Conservation (phyloP, 2,329 filamentous ascomycete species). For the Sclerotinia glacialis region DNA sequence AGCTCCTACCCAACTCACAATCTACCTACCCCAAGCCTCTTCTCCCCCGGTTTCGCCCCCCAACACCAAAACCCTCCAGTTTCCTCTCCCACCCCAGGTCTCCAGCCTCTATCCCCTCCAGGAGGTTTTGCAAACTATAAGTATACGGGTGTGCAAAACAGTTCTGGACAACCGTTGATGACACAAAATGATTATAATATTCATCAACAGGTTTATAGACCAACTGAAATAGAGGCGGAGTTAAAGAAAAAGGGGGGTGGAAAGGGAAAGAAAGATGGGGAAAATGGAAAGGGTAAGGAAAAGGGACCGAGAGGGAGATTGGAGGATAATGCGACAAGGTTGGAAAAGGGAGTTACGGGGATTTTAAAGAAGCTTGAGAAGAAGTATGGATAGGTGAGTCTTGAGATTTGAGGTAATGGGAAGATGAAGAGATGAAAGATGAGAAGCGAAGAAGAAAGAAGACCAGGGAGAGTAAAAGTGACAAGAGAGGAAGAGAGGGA, state of each 20-base stretch:
- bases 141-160: conserved; percentile 40
- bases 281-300: conserved; percentile 36
- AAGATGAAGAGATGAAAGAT: background rate
- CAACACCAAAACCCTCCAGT: conserved; percentile 20
- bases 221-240: conserved; percentile 59
- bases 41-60: conserved; percentile 26
- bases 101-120: conserved; percentile 42
- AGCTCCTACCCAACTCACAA: conserved; percentile 44
- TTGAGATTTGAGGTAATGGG: too few relatives aligned
- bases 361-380: conserved; percentile 79
- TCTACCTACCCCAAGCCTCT: conserved; percentile 38
- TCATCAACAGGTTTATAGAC: conserved; percentile 68
- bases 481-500: too few relatives aligned
- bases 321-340: conserved; percentile 61
- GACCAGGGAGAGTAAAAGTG: background rate
- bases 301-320: conserved; percentile 53
- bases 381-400: conserved; percentile 43
- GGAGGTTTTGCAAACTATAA: conserved; percentile 57
- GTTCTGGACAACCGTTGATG: conserved; percentile 37
- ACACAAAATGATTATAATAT: conserved; percentile 51
- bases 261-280: background rate
- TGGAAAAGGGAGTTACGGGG: conserved; percentile 68
- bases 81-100: conserved; percentile 15
- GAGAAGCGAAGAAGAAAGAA: background rate
- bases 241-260: conserved; percentile 40